Base-by-base conservation (phyloP, 2,329 filamentous ascomycete genomes). In the Colletotrichum sp. region DNA sequence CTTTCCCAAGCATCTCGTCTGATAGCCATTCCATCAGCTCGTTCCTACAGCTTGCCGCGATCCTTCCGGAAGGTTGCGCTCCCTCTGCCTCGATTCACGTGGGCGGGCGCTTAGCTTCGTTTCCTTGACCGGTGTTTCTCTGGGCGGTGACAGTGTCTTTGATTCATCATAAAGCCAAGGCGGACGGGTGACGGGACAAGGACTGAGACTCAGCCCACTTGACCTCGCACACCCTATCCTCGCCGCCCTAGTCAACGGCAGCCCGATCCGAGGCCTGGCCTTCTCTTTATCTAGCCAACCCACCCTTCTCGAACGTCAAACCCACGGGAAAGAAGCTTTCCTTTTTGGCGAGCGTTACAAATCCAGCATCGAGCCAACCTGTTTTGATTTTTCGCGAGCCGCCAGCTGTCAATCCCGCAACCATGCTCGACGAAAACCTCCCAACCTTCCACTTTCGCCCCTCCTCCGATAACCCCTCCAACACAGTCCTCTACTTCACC, bases 361-460 rank as follows among this genome's bases (percentile, higher is more conserved):
- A 24, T 59, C 32, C 28, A 68, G 22, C 26, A 26, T 13, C 55
- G 60, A n/a, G 22, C 52, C 26, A 24, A 8, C 55, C 55, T 32
- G 15, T 57, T 60, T 52, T 52, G 44, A 22, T 22, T 52, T 24
- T 57, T 65, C 60, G 36, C 15, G 32, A 69, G 55, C 71, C 39
- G 9, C 48, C 67, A 52, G 9, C 15, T 28, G 12, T 8, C 44
- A 28, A 52, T 52, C 63, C 70, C 69, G 59, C 74, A 80, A 84
- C 78, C 74, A 98, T 98, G 96, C 91, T 98, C 81, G 96, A 98
- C 92, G 95, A 98, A 84, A 98, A 96, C 84, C 92, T 98, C n/a
- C 96, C 96, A 72, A 95, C 90, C 60, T 93, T 92, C 81, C 89
- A 86, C 80, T 89, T 90, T 82, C 89, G 87, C 78, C 85, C 86